Evolutionary conservation across 345 rosid genomes (phyloP).

Genomic region (Hibiscus trionum): DNA sequence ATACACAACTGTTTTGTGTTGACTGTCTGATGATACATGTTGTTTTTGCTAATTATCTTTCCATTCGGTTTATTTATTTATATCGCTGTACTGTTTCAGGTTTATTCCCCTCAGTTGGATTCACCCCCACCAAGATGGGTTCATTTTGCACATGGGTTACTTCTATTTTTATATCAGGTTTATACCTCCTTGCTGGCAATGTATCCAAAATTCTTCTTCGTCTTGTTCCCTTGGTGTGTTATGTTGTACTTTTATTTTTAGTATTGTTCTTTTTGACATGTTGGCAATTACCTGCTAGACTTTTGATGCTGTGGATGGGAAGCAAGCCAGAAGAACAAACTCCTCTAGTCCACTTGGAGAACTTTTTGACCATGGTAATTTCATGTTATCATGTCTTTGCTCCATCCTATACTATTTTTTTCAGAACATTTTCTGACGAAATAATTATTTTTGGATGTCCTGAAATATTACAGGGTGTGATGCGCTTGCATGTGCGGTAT

Average conservation of each 20-base stretch:
- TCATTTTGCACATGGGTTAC: slow-evolving; percentile 80
- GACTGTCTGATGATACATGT: not conserved
- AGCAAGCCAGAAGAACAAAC: slow-evolving; percentile 91
- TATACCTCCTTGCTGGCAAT: not conserved
- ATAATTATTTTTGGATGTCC: slow-evolving; percentile 7
- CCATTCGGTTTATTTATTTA: not conserved
- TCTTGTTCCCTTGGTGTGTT: not conserved
- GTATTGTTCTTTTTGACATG: slow-evolving; percentile 6
- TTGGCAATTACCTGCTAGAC: slow-evolving; percentile 40
- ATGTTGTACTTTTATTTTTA: not conserved
- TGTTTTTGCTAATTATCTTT: not conserved
- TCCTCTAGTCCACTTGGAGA: slow-evolving; percentile 91
- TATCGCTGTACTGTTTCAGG: slow-evolving; percentile 28
- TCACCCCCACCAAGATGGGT: slow-evolving; percentile 97
- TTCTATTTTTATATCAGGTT: slow-evolving; percentile 94
- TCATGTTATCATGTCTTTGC: slow-evolving; percentile 10
- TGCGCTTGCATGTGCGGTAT: slow-evolving; percentile 99
- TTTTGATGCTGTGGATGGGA: slow-evolving; percentile 98
- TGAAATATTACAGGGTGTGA: slow-evolving; percentile 72
- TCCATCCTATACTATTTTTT: not conserved
- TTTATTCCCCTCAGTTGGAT: slow-evolving; percentile 82
- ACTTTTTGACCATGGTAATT: slow-evolving; percentile 87
- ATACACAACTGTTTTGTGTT: not conserved
- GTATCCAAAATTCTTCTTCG: not conserved
- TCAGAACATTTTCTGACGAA: slow-evolving; percentile 12